phyloP scores from a whole-genome alignment of 2,329 filamentous ascomycete genomes.

The Phialemoniopsis sp. region DNA sequence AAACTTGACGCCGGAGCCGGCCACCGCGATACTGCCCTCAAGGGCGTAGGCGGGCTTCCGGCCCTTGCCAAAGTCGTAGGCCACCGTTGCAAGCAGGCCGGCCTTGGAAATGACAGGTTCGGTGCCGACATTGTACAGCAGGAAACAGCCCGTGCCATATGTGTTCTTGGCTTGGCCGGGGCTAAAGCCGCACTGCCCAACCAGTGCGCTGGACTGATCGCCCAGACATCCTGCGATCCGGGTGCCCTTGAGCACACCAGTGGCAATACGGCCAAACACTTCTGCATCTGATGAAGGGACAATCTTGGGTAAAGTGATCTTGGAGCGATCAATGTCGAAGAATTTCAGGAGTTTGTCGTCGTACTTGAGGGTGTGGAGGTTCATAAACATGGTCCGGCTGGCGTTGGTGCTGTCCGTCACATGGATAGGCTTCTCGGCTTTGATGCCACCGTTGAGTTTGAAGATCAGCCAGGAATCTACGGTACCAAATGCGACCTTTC shows the following conservation, averaged over 20 bases:
- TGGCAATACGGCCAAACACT: constrained; percentile 64
- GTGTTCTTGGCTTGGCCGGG: constrained; percentile 87
- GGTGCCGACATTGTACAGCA: constrained; percentile 83
- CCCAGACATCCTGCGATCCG: constrained; percentile 81
- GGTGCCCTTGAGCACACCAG: constrained; percentile 63
- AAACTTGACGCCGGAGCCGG: constrained; percentile 77
- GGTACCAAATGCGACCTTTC: constrained; percentile 77
- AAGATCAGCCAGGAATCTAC: constrained; percentile 88
- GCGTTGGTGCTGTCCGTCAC: constrained; percentile 88
- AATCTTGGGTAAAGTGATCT: constrained; percentile 76
- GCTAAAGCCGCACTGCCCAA: constrained; percentile 80
- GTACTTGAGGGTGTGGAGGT: constrained; percentile 75
- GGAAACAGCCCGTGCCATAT: constrained; percentile 85
- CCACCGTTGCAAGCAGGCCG: constrained; percentile 81
- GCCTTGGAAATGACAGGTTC: constrained; percentile 82
- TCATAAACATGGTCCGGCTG: constrained; percentile 92
- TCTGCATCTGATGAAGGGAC: constrained; percentile 73
- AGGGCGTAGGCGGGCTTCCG: constrained; percentile 69
- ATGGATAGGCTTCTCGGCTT: constrained; percentile 53
- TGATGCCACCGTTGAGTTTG: constrained; percentile 70
- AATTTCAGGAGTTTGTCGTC: constrained; percentile 73
- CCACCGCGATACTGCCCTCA: constrained; percentile 80
- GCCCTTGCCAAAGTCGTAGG: constrained; percentile 68
- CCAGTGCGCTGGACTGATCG: constrained; percentile 81
- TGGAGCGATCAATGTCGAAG: constrained; percentile 66